A percentile compares a stretch with the other conserved stretches of the same genome.
Evolutionary conservation across 192 early-diverging fungal species (phyloP).

Genomic region (Geranomyces variabilis): DNA sequence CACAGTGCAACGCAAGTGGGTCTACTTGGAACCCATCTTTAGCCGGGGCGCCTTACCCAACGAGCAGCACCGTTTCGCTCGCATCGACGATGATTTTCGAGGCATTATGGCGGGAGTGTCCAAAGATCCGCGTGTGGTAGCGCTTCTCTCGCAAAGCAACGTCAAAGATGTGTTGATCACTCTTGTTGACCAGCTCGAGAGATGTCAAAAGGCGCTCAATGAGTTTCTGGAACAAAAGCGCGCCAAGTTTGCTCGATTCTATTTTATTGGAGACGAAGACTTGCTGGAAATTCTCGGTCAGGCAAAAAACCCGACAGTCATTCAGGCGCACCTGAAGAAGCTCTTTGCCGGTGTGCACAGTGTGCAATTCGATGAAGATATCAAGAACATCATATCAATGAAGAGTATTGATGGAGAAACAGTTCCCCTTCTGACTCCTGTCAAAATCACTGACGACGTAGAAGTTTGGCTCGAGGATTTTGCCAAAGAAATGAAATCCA

Average conservation of each 20-base stretch:
- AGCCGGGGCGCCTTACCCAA: slow-evolving; percentile 56
- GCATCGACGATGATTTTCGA: slow-evolving; percentile 59
- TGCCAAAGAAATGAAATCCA: slow-evolving; percentile 55
- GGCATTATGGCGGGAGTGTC: slow-evolving; percentile 45
- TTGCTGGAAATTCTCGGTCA: slow-evolving; percentile 64
- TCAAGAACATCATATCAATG: slow-evolving; percentile 51
- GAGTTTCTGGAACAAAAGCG: slow-evolving; percentile 63
- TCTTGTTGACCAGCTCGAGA: slow-evolving; percentile 58
- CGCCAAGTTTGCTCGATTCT: slow-evolving; percentile 56
- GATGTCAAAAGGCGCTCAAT: slow-evolving; percentile 65
- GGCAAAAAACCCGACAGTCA: slow-evolving; percentile 60
- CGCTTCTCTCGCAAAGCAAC: slow-evolving; percentile 44
- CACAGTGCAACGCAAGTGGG: slow-evolving; percentile 59
- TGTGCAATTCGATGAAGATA: slow-evolving; percentile 51
- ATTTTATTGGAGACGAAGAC: slow-evolving; percentile 66
- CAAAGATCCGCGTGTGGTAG: slow-evolving; percentile 48
- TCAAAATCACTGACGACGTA: slow-evolving; percentile 54
- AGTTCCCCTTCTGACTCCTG: slow-evolving; percentile 47
- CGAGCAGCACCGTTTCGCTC: slow-evolving; percentile 52
- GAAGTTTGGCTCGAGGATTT: slow-evolving; percentile 59
- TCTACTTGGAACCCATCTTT: slow-evolving; percentile 66
- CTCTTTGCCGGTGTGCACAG: slow-evolving; percentile 62
- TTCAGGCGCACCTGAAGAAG: slow-evolving; percentile 63
- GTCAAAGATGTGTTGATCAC: slow-evolving; percentile 46
- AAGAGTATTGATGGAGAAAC: slow-evolving; percentile 57